Evolutionary conservation across 139 green algal genomes (phyloP), one percentile per base, ranked within the genome.

Genomic region (Chlorella ohadii): DNA sequence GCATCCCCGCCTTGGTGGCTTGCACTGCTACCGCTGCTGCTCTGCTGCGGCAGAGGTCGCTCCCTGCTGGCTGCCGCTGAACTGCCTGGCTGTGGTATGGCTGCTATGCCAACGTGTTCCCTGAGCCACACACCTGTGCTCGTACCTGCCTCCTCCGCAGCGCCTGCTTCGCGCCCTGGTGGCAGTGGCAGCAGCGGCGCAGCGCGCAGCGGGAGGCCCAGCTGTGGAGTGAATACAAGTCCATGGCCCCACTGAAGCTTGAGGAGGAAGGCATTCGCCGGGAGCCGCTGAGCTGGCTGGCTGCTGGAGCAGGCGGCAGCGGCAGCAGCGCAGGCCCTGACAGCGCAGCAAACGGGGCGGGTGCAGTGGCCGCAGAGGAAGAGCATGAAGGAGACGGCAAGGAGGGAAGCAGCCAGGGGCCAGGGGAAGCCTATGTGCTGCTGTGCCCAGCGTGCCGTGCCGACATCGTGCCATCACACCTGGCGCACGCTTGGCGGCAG

Each of bases 81-180:
- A n/a, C n/a, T n/a, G n/a, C n/a, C n/a, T n/a, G n/a, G n/a, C n/a
- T n/a, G n/a, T n/a, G n/a, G n/a, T n/a, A n/a, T n/a, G n/a, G n/a
- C n/a, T n/a, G n/a, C n/a, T n/a, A n/a, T n/a, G n/a, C n/a, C n/a
- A n/a, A n/a, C n/a, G n/a, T n/a, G n/a, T n/a, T n/a, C n/a, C n/a
- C n/a, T n/a, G n/a, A n/a, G n/a, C n/a, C n/a, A n/a, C n/a, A n/a
- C n/a, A n/a, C n/a, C n/a, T n/a, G n/a, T n/a, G n/a, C n/a, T n/a
- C n/a, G n/a, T n/a, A n/a, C n/a, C n/a, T n/a, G n/a, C n/a, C n/a
- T n/a, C n/a, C 27, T 44, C 27, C 34, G 78, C 79, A 84, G 79
- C 12, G 41, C 39, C 33, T 88, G 84, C 84, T 88, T 88, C 47
- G 74, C 64, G 31, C 31, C 76, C 9, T 88, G 84, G 84, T 88